phyloP scores from a whole-genome alignment of 2,329 filamentous ascomycete species.

The Alternaria brassicicola region DNA sequence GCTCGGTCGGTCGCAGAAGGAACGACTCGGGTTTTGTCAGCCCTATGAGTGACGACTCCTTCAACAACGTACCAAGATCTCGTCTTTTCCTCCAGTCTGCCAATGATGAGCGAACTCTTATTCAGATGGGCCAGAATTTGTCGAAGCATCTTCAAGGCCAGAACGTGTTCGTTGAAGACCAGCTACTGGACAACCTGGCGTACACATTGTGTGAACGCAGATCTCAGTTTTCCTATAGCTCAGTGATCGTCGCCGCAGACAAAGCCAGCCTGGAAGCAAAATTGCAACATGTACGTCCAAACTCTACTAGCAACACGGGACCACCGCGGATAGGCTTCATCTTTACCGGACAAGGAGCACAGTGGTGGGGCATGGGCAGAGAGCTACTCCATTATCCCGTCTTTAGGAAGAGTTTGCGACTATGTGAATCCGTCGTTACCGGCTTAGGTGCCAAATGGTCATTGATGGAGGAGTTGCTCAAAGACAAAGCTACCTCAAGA shows the following conservation, averaged over 20 bases:
- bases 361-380: slow-evolving; percentile 51
- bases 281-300: not conserved
- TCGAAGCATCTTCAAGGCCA: slow-evolving; percentile 6
- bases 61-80: not conserved
- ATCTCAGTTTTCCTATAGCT: slow-evolving; percentile 5
- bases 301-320: not conserved
- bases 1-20: not conserved
- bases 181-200: slow-evolving; percentile 19
- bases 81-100: slow-evolving; percentile 20
- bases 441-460: slow-evolving; percentile 13
- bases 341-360: slow-evolving; percentile 55
- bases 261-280: slow-evolving; percentile 3
- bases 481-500: slow-evolving; percentile 7
- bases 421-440: slow-evolving; percentile 7
- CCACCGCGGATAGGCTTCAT: slow-evolving; percentile 28
- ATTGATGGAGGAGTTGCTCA: slow-evolving; percentile 19
- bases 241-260: slow-evolving; percentile 4
- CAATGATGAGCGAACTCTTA: slow-evolving; percentile 17
- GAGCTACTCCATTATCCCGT: slow-evolving; percentile 38
- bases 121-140: slow-evolving; percentile 26
- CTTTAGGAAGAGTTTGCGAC: slow-evolving; percentile 15
- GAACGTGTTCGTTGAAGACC: slow-evolving; percentile 8
- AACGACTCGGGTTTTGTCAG: slow-evolving; percentile 14
- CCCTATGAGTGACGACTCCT: slow-evolving; percentile 2
- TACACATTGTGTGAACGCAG: slow-evolving; percentile 29